These are phyloP conservation scores for Chalciporus chontae DNA, from an alignment of 768 basidiomycete species.

Conservation along the genomic window DNA sequence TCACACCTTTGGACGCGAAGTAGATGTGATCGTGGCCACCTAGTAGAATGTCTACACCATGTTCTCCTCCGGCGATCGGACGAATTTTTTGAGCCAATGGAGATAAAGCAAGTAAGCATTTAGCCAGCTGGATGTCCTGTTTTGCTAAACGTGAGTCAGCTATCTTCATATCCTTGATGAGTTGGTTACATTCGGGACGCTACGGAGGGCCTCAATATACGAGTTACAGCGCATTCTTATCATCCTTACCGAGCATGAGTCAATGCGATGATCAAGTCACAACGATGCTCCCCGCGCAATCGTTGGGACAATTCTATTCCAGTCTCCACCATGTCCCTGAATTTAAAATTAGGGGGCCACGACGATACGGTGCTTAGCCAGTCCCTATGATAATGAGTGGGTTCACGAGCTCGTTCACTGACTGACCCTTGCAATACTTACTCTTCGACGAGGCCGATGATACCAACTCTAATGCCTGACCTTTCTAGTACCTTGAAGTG, in stretches of 20 bases:
- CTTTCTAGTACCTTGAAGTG: slow-evolving; percentile 68
- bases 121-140: slow-evolving; percentile 72
- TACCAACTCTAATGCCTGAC: slow-evolving; percentile 65
- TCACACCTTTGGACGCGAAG: slow-evolving; percentile 64
- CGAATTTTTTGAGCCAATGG: slow-evolving; percentile 45
- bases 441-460: slow-evolving; percentile 89
- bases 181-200: slow-evolving; percentile 29
- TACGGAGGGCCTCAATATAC: slow-evolving; percentile 11
- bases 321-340: slow-evolving; percentile 69
- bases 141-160: slow-evolving; percentile 6
- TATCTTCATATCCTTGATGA: not conserved
- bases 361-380: slow-evolving; percentile 88
- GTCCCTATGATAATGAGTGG: slow-evolving; percentile 51
- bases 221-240: not conserved
- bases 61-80: slow-evolving; percentile 44
- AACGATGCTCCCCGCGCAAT: slow-evolving; percentile 67
- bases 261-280: slow-evolving; percentile 81
- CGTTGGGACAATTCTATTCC: slow-evolving; percentile 68
- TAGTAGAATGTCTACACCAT: slow-evolving; percentile 80
- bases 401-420: not conserved
- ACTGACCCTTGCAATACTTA: slow-evolving; percentile 28
- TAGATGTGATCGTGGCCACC: slow-evolving; percentile 91
- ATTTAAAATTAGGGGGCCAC: slow-evolving; percentile 80
- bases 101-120: slow-evolving; percentile 57
- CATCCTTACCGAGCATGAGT: slow-evolving; percentile 68